Evolutionary conservation across 768 basidiomycete species (phyloP).

Genomic region (Serendipita sp.): DNA sequence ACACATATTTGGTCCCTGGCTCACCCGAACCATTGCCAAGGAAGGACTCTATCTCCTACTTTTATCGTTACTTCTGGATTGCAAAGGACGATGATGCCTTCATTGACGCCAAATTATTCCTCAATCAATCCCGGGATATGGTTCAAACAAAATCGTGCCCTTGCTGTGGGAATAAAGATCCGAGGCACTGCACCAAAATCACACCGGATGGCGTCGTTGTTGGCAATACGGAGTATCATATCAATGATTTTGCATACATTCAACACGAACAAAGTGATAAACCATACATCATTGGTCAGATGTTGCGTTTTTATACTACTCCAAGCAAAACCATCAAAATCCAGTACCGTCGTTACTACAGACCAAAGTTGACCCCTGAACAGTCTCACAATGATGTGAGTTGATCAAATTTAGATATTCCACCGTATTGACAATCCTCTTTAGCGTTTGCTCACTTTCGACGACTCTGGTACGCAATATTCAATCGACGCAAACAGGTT

Average conservation of each 20-base stretch:
- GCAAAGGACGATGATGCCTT: background rate
- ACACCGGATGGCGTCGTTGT: background rate
- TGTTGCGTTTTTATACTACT: background rate
- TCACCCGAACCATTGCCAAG: background rate
- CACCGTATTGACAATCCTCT: background rate
- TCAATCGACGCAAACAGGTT: background rate
- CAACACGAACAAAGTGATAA: background rate
- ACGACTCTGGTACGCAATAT: background rate
- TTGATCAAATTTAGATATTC: background rate
- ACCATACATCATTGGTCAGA: slow-evolving; percentile 1
- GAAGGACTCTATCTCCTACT: background rate
- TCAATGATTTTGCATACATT: background rate
- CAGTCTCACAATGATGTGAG: background rate
- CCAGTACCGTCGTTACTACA: background rate
- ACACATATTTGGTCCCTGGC: background rate
- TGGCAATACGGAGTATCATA: background rate
- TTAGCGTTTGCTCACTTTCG: background rate
- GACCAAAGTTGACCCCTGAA: background rate
- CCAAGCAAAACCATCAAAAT: background rate
- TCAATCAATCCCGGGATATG: background rate
- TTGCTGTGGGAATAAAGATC: background rate
- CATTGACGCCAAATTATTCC: background rate
- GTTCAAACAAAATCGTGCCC: background rate
- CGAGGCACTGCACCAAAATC: background rate
- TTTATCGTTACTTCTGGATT: background rate